phyloP scores from a whole-genome alignment of 306 rosid species.

The Vachellia pachyceras region DNA sequence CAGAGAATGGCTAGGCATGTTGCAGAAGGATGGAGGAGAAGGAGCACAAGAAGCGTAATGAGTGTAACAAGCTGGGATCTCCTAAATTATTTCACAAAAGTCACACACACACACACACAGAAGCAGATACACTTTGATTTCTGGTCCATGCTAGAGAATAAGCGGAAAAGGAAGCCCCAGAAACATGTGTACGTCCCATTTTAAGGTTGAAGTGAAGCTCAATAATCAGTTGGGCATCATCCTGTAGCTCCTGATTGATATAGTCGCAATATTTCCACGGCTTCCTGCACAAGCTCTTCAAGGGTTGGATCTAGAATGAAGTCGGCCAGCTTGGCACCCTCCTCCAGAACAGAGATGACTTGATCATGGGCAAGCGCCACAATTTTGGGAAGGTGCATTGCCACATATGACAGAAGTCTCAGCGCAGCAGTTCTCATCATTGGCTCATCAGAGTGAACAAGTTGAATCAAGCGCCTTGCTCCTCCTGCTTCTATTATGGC shows the following conservation, averaged over 20 bases:
- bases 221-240: conserved; percentile 48
- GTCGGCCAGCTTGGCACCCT: too few relatives aligned
- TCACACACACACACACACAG: background rate
- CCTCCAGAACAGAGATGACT: conserved; percentile 48
- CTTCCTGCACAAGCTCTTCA: conserved; percentile 50
- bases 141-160: background rate
- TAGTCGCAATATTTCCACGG: conserved; percentile 58
- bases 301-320: conserved; percentile 1
- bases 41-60: background rate
- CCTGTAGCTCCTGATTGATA: conserved; percentile 67
- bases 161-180: background rate
- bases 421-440: conserved; percentile 47
- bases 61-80: background rate
- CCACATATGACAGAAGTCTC: conserved; percentile 48
- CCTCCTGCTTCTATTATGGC: conserved; percentile 65
- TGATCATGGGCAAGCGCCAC: conserved; percentile 52
- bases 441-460: conserved; percentile 54
- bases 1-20: background rate
- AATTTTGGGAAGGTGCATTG: conserved; percentile 62
- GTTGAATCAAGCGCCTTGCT: conserved; percentile 53
- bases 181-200: background rate
- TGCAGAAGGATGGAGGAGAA: background rate
- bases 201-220: background rate
- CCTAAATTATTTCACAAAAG: conserved; percentile 3
- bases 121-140: background rate